These are phyloP conservation scores for Saccharomycopsis javanensis DNA, from an alignment of 805 yeast genomes.

Conservation along the genomic window DNA sequence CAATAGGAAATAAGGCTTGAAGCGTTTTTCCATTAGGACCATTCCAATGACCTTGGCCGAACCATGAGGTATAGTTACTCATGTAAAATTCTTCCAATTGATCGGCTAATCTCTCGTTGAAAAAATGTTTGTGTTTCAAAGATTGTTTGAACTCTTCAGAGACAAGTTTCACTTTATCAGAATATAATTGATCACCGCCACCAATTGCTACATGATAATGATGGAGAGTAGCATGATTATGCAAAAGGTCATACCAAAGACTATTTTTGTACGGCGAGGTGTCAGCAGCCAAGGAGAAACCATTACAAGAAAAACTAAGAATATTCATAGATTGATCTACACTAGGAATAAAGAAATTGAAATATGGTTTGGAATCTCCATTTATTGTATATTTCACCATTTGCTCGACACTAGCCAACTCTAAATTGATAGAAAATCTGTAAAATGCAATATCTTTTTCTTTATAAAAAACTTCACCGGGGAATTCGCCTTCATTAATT, in stretches of 20 bases:
- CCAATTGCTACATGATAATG: slow-evolving; percentile 91
- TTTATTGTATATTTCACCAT: slow-evolving; percentile 55
- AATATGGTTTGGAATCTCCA: slow-evolving; percentile 32
- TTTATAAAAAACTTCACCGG: slow-evolving; percentile 35
- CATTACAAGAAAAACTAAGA: slow-evolving; percentile 82
- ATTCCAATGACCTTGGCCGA: slow-evolving; percentile 79
- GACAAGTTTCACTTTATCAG: slow-evolving; percentile 64
- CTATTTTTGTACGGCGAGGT: slow-evolving; percentile 61
- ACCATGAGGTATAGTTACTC: slow-evolving; percentile 74
- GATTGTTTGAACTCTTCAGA: slow-evolving; percentile 41
- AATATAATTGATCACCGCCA: slow-evolving; percentile 94
- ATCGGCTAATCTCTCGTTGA: slow-evolving; percentile 37
- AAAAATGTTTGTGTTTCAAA: slow-evolving; percentile 35
- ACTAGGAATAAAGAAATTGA: slow-evolving; percentile 64
- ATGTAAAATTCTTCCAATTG: slow-evolving; percentile 63
- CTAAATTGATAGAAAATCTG: slow-evolving; percentile 51
- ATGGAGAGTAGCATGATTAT: slow-evolving; percentile 46
- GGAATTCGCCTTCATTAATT: slow-evolving; percentile 34
- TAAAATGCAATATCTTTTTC: slow-evolving; percentile 47
- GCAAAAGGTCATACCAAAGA: slow-evolving; percentile 78
- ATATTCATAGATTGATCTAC: slow-evolving; percentile 61
- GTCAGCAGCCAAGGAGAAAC: slow-evolving; percentile 69
- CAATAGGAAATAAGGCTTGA: slow-evolving; percentile 60
- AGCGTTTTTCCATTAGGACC: slow-evolving; percentile 58
- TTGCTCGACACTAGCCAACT: slow-evolving; percentile 43